phyloP scores from a whole-genome alignment of 345 rosid genomes.

The Dovyalis caffra region DNA sequence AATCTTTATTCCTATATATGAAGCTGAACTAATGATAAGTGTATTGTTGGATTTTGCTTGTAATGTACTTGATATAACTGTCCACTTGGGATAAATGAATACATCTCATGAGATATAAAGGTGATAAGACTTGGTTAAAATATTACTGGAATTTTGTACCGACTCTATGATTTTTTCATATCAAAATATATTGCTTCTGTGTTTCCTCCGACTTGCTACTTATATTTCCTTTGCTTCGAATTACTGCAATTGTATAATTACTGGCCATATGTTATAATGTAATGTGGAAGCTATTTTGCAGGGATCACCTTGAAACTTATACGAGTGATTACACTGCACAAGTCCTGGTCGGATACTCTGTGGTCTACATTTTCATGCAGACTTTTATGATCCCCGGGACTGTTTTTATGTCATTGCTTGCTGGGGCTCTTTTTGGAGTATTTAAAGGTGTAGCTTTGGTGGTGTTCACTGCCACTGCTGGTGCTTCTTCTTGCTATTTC shows the following conservation, averaged over 20 bases:
- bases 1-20: not conserved
- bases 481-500: conserved; percentile 94
- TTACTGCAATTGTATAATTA: not conserved
- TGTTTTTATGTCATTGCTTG: conserved; percentile 91
- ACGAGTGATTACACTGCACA: conserved; percentile 84
- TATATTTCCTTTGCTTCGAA: not conserved
- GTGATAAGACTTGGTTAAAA: not conserved
- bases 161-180: not conserved
- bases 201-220: not conserved
- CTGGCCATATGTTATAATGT: conserved; percentile 1
- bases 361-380: conserved; percentile 86
- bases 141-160: not conserved
- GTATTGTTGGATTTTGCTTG: not conserved
- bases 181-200: not conserved
- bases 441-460: conserved; percentile 83
- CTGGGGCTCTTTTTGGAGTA: conserved; percentile 90
- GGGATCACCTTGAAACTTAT: conserved; percentile 84
- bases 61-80: not conserved
- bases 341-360: conserved; percentile 76
- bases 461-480: conserved; percentile 84
- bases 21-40: not conserved
- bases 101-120: not conserved
- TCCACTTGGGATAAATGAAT: not conserved
- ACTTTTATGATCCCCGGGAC: conserved; percentile 97
- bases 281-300: conserved; percentile 27